Percentiles rank a stretch among this genome's conserved stretches.
Conservation (phyloP, 768 basidiomycete genomes). For the Mycena galopus region DNA sequence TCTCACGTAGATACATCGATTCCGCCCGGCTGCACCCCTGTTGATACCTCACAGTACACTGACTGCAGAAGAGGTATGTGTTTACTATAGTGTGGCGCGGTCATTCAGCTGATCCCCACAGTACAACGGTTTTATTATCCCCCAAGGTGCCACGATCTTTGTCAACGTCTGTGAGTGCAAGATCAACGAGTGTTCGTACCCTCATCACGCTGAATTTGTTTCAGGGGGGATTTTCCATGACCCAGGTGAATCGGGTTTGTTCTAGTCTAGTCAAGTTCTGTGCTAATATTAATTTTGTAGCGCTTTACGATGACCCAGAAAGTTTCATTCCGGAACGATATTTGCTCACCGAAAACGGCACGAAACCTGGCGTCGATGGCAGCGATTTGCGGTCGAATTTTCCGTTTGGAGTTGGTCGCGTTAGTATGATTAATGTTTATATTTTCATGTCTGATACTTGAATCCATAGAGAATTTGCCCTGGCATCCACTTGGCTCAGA, state of each 20-base stretch:
- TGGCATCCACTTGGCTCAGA: constrained; percentile 26
- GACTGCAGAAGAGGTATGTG: constrained; percentile 4
- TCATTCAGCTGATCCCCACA: neutral
- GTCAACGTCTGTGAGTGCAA: constrained; percentile 23
- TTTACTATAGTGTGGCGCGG: neutral
- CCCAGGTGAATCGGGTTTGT: neutral
- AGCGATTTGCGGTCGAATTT: neutral
- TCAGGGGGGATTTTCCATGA: constrained; percentile 30
- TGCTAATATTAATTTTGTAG: neutral
- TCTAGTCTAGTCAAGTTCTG: neutral
- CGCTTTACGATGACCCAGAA: constrained; percentile 27
- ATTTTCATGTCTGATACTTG: neutral
- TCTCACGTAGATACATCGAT: constrained; percentile 17
- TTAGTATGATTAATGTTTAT: neutral
- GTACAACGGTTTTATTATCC: constrained; percentile 25
- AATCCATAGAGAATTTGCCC: constrained; percentile 23
- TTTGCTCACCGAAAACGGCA: constrained; percentile 23
- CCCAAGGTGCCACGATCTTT: constrained; percentile 20
- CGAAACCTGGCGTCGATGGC: constrained; percentile 18
- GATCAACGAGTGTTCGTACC: neutral
- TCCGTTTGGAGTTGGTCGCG: constrained; percentile 17
- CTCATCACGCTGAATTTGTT: neutral
- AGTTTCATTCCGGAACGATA: constrained; percentile 25
- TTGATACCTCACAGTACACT: constrained; percentile 6
- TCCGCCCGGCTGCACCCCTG: constrained; percentile 11